These are phyloP conservation scores for Botrytis squamosa DNA, from an alignment of 2,329 filamentous ascomycete genomes.

Conservation along the genomic window DNA sequence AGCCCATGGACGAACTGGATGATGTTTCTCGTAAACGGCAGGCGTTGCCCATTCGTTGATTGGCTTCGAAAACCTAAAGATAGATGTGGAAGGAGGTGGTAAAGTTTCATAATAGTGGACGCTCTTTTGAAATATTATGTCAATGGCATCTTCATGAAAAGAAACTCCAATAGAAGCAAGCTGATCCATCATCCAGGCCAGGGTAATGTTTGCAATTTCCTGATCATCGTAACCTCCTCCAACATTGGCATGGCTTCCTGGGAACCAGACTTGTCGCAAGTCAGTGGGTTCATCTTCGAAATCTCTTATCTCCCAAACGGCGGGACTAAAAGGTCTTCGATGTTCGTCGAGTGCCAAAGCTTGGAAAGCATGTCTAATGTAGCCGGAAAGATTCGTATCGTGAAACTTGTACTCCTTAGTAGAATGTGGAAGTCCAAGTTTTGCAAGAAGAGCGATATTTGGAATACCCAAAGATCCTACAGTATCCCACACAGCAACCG, in stretches of 20 bases:
- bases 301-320: slow-evolving; percentile 42
- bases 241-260: slow-evolving; percentile 49
- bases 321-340: slow-evolving; percentile 42
- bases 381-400: slow-evolving; percentile 45
- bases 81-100: slow-evolving; percentile 23
- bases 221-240: slow-evolving; percentile 50
- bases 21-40: slow-evolving; percentile 49
- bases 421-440: slow-evolving; percentile 40
- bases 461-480: slow-evolving; percentile 42
- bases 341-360: slow-evolving; percentile 52
- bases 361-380: slow-evolving; percentile 50
- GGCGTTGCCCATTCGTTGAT: slow-evolving; percentile 46
- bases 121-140: slow-evolving; percentile 37
- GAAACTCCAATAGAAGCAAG: slow-evolving; percentile 40
- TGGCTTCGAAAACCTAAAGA: slow-evolving; percentile 27
- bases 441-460: slow-evolving; percentile 42
- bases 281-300: slow-evolving; percentile 30
- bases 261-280: slow-evolving; percentile 47
- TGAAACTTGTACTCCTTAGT: slow-evolving; percentile 43
- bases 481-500: slow-evolving; percentile 52
- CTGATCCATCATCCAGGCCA: slow-evolving; percentile 52
- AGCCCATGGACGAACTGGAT: slow-evolving; percentile 43
- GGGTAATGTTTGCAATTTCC: slow-evolving; percentile 47
- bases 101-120: slow-evolving; percentile 35
- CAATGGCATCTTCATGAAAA: slow-evolving; percentile 41